These are phyloP conservation scores for Gossypium herbaceum DNA, from an alignment of 345 rosid species.

Conservation along the genomic window DNA sequence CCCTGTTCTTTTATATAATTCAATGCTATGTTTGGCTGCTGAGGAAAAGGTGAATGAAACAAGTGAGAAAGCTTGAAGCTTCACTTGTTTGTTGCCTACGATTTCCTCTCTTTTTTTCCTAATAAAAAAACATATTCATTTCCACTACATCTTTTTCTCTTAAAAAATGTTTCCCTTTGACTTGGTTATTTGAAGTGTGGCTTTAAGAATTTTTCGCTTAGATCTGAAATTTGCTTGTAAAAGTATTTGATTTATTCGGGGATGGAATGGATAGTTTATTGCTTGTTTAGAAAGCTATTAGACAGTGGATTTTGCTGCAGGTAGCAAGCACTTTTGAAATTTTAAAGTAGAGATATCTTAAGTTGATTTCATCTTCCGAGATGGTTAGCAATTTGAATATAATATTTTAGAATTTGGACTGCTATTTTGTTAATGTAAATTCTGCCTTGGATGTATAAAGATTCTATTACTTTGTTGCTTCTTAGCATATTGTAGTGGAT, in stretches of 20 bases:
- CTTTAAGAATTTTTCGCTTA: not conserved
- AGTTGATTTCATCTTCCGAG: conserved; percentile 8
- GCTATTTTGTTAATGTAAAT: not conserved
- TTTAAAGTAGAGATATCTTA: not conserved
- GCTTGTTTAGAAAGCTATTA: not conserved
- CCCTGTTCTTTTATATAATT: not conserved
- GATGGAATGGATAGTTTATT: not conserved
- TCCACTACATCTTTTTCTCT: not conserved
- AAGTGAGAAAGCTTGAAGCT: not conserved
- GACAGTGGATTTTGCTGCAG: not conserved
- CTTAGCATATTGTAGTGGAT: not conserved
- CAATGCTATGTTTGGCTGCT: conserved; percentile 19
- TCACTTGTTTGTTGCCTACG: not conserved
- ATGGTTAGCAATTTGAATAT: not conserved
- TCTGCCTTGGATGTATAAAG: not conserved
- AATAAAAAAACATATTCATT: not conserved
- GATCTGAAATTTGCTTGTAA: conserved; percentile 4
- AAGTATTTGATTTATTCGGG: not conserved
- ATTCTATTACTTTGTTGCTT: not conserved
- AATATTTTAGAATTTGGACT: not conserved
- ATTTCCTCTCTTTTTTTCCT: not conserved
- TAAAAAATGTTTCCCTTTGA: not conserved
- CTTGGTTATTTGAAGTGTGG: not conserved
- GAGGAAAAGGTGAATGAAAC: conserved; percentile 15
- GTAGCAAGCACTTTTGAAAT: not conserved